Evolutionary conservation across 1,284 basidiomycete genomes (phyloP).

Genomic region (Ustilago vetiveriae): DNA sequence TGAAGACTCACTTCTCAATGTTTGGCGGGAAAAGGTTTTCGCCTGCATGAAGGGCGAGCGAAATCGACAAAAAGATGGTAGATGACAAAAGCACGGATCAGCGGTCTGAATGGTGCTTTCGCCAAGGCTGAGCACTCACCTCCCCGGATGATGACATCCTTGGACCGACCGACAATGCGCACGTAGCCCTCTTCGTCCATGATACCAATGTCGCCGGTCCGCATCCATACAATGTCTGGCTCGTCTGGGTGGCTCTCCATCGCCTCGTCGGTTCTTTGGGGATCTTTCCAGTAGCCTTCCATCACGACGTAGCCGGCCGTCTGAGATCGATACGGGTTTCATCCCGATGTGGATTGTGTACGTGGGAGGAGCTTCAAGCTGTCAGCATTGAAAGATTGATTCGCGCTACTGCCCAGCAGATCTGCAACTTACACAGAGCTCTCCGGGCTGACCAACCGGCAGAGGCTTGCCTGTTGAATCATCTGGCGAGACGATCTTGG

Average conservation of each 20-base stretch:
- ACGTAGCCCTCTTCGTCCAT: slow-evolving; percentile 85
- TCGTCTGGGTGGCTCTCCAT: slow-evolving; percentile 71
- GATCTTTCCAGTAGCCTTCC: slow-evolving; percentile 83
- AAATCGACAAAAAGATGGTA: slow-evolving; percentile 1
- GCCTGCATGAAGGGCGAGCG: slow-evolving; percentile 9
- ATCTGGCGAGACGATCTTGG: slow-evolving; percentile 75
- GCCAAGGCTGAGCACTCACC: slow-evolving; percentile 74
- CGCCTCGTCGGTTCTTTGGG: slow-evolving; percentile 75
- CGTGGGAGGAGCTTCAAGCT: neutral
- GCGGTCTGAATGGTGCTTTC: neutral
- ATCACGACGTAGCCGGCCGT: slow-evolving; percentile 80
- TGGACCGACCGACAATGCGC: slow-evolving; percentile 74
- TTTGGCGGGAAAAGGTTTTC: slow-evolving; percentile 78
- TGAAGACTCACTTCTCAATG: slow-evolving; percentile 75
- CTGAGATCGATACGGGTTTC: slow-evolving; percentile 15
- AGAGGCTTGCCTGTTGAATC: slow-evolving; percentile 68
- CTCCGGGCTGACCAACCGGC: slow-evolving; percentile 72
- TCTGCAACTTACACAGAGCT: slow-evolving; percentile 71
- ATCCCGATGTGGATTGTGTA: neutral
- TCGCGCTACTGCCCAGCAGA: neutral
- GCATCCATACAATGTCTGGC: slow-evolving; percentile 77
- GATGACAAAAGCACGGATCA: slow-evolving; percentile 4
- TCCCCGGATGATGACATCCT: slow-evolving; percentile 87
- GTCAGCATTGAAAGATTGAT: slow-evolving; percentile 5
- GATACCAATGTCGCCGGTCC: slow-evolving; percentile 83